phyloP scores from a whole-genome alignment of 805 yeast species.

The Pichia phayaonensis region DNA sequence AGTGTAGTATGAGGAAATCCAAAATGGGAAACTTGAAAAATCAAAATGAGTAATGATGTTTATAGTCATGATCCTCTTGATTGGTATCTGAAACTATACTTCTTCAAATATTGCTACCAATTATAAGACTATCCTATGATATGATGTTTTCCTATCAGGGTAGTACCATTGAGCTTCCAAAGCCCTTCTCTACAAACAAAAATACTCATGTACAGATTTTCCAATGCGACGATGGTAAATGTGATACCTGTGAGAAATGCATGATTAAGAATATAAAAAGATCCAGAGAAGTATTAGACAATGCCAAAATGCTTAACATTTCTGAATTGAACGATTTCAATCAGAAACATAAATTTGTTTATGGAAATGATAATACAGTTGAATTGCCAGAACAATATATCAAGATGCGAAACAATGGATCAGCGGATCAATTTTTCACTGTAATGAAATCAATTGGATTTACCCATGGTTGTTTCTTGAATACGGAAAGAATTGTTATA shows the following conservation, averaged over 20 bases:
- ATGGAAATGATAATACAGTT: background rate
- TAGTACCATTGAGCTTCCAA: background rate
- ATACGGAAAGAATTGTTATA: background rate
- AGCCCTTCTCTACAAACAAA: background rate
- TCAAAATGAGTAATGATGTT: background rate
- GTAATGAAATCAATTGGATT: background rate
- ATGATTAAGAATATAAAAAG: background rate
- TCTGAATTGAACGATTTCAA: background rate
- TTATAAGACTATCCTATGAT: background rate
- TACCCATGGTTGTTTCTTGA: background rate
- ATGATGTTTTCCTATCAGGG: background rate
- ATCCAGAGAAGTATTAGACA: background rate
- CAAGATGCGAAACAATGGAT: background rate
- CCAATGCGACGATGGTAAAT: background rate
- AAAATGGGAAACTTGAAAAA: background rate
- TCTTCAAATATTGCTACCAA: background rate
- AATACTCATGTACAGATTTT: background rate
- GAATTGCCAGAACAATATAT: background rate
- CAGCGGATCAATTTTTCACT: background rate
- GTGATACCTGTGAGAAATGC: conserved; percentile 2
- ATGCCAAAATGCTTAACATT: background rate
- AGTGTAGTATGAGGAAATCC: background rate
- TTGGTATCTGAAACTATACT: no score
- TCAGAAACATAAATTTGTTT: background rate
- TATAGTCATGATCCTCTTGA: no score